These are phyloP conservation scores for Syncephalastrum sp. DNA, from an alignment of 371 early-diverging fungal species.

Conservation along the genomic window DNA sequence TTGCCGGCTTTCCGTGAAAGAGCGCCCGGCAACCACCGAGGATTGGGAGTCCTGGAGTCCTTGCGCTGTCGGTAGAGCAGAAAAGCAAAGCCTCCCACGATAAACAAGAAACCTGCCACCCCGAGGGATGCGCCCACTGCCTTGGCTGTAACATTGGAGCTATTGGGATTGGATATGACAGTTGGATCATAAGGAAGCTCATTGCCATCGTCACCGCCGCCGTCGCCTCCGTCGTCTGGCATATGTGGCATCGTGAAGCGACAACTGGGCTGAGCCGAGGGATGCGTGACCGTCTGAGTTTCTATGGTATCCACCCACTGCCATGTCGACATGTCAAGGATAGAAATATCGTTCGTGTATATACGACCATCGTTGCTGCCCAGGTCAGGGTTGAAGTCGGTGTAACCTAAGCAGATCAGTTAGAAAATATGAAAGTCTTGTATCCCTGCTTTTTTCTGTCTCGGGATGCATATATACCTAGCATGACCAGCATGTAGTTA, in stretches of 20 bases:
- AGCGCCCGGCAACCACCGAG: constrained; percentile 33
- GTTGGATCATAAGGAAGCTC: constrained; percentile 20
- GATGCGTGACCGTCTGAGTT: neutral
- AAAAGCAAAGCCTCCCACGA: constrained; percentile 10
- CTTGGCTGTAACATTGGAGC: constrained; percentile 10
- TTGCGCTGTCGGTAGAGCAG: constrained; percentile 14
- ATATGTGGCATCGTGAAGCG: constrained; percentile 24
- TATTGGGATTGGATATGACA: constrained; percentile 24
- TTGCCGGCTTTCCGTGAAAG: no score
- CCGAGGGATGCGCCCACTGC: constrained; percentile 37
- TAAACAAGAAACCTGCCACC: constrained; percentile 14
- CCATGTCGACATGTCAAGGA: constrained; percentile 40
- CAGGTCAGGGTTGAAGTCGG: constrained; percentile 4
- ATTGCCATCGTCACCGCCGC: constrained; percentile 1
- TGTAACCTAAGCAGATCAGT: constrained; percentile 26
- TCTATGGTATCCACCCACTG: constrained; percentile 36
- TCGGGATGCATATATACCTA: constrained; percentile 19
- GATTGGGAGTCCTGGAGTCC: constrained; percentile 23
- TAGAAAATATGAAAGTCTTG: constrained; percentile 12
- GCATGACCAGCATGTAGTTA: constrained; percentile 39
- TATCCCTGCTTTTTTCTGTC: constrained; percentile 5
- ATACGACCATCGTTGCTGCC: neutral
- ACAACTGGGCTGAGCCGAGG: constrained; percentile 9
- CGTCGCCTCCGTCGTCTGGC: constrained; percentile 6
- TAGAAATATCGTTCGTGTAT: constrained; percentile 27